Evolutionary conservation across 2,329 filamentous ascomycete species (phyloP), one percentile per base, ranked within the genome.

Genomic region (Penicillium psychrosexuale): DNA sequence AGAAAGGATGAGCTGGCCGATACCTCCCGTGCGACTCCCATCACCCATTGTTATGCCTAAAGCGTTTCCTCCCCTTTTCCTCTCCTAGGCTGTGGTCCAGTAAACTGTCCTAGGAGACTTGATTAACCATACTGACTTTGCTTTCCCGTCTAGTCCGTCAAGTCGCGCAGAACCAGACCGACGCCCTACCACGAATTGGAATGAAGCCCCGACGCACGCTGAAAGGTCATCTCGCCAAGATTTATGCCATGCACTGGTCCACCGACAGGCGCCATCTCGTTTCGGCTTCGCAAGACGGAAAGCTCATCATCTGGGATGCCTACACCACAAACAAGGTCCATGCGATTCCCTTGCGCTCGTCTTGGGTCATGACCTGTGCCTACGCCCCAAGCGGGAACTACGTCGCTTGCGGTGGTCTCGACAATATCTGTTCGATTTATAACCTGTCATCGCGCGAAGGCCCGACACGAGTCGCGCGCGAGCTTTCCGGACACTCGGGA

Each of bases 241-340:
- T 99, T 70, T 99, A 99, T 77, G 94, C 94, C 69, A 99, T 99
- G 94, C 94, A 99, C 81, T 99, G 94, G 94, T 97, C 94, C 33
- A 99, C 94, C 62, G 94, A 99, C 78, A 87, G 94, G 72, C 87
- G 94, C 76, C 94, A 97, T 77, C 85, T 97, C 58, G 94, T 99
- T 49, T 97, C 94, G 12, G 94, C 94, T 61, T 99, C 94, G 66
- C 94, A 99, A 78, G 94, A 99, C 71, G 94, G 94, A 75, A 99
- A 99, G 82, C 86, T 99, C 66, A 99, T 99, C 77, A 97, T 99
- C 73, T 99, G 94, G 94, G 94, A 99, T 75, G 94, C 94, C 56
- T 99, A 99, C 80, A 97, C 93, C 63, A 97, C 94, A 60, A 97
- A 99, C 83, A 99, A 99, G 77, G 94, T 99, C 59, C 94, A 99